These are phyloP conservation scores for Stachybotrys chartarum DNA, from an alignment of 2,329 filamentous ascomycete species.

Conservation along the genomic window DNA sequence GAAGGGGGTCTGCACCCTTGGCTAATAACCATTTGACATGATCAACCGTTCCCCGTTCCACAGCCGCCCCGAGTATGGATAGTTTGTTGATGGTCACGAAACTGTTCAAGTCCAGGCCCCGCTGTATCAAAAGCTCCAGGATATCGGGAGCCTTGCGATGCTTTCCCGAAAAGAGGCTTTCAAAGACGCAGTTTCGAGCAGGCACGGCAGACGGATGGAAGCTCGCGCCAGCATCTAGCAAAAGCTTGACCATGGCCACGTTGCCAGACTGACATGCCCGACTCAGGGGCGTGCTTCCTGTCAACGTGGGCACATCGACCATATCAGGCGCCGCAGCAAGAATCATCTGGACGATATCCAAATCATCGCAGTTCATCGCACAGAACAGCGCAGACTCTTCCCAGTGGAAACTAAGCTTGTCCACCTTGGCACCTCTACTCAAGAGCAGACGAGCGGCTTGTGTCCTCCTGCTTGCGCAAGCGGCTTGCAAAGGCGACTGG, in stretches of 20 bases:
- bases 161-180: constrained; percentile 1
- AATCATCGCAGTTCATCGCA: constrained; percentile 7
- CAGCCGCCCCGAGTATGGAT: constrained; percentile 6
- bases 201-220: not conserved
- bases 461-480: constrained; percentile 5
- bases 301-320: constrained; percentile 6
- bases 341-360: constrained; percentile 9
- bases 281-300: constrained; percentile 9
- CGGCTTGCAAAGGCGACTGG: constrained; percentile 10
- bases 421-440: constrained; percentile 9
- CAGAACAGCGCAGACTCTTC: constrained; percentile 10
- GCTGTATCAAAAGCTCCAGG: constrained; percentile 8
- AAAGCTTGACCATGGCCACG: constrained; percentile 5
- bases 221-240: constrained; percentile 13
- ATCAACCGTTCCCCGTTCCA: constrained; percentile 4
- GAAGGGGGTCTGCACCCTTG: constrained; percentile 12
- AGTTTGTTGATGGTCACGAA: not conserved
- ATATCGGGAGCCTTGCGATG: constrained; percentile 2
- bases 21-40: constrained; percentile 12
- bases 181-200: constrained; percentile 7
- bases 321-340: constrained; percentile 10
- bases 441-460: constrained; percentile 10
- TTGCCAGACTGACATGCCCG: constrained; percentile 7
- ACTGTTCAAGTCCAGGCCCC: constrained; percentile 11
- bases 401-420: constrained; percentile 4